Percentiles rank a stretch among this genome's conserved stretches.
Evolutionary conservation across 2,329 filamentous ascomycete genomes (phyloP).

Genomic region (Laburnicola sp.): DNA sequence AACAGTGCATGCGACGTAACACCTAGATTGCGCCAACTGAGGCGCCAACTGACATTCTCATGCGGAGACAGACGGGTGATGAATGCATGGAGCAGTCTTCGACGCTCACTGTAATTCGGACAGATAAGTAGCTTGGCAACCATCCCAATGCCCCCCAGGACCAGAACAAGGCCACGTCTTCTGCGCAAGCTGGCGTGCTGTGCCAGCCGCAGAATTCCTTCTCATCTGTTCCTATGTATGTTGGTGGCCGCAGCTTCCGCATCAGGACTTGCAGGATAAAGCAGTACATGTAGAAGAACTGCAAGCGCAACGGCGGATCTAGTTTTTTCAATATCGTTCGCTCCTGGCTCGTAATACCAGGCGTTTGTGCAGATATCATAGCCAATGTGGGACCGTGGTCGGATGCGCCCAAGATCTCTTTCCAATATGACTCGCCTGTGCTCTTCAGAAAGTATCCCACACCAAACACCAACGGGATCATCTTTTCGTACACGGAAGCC

Average conservation of each 20-base stretch:
- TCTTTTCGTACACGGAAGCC: constrained; percentile 42
- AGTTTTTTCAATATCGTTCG: constrained; percentile 35
- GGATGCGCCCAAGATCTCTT: constrained; percentile 39
- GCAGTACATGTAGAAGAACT: constrained; percentile 45
- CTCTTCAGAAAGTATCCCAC: constrained; percentile 44
- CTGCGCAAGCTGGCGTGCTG: constrained; percentile 35
- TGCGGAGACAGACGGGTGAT: constrained; percentile 42
- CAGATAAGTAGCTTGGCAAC: constrained; percentile 41
- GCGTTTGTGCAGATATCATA: constrained; percentile 42
- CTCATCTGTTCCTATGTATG: constrained; percentile 33
- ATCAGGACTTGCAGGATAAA: constrained; percentile 42
- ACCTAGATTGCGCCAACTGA: constrained; percentile 41
- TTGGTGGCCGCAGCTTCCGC: constrained; percentile 37
- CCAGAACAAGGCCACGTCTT: constrained; percentile 42
- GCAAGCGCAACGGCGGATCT: constrained; percentile 38
- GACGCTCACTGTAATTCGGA: constrained; percentile 36
- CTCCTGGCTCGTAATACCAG: constrained; percentile 33
- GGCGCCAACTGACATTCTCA: constrained; percentile 39
- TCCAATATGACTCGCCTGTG: constrained; percentile 37
- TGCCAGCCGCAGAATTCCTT: constrained; percentile 39
- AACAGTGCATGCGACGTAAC: constrained; percentile 40
- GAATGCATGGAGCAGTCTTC: constrained; percentile 37
- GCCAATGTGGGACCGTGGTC: constrained; percentile 37
- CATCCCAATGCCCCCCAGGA: constrained; percentile 41
- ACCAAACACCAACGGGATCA: constrained; percentile 43